Conservation (phyloP, 352 stramenopile species). For the Pythium inflatum region DNA sequence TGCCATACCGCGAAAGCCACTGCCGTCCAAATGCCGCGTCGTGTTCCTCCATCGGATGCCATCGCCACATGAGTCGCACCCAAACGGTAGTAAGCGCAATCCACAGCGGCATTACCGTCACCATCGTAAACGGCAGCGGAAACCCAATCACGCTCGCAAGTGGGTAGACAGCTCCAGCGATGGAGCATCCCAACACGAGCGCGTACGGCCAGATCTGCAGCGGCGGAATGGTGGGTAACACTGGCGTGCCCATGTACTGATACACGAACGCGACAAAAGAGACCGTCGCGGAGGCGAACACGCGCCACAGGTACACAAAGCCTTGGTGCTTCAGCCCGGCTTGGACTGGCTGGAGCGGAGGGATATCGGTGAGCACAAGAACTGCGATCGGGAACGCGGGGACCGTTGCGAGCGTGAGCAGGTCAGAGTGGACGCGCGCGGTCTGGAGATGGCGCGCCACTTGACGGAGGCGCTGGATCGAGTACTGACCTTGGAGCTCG, state of each 20-base stretch:
- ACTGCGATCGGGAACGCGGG: neutral
- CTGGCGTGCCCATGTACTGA: too few relatives aligned
- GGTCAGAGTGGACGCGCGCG: too few relatives aligned
- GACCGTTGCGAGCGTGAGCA: neutral
- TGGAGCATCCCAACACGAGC: too few relatives aligned
- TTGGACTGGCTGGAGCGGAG: neutral
- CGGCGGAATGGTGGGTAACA: too few relatives aligned
- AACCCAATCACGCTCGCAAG: conserved; percentile 8
- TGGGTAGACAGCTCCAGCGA: too few relatives aligned
- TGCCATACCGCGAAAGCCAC: conserved; percentile 22
- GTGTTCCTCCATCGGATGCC: neutral
- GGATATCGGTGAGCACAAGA: conserved; percentile 3
- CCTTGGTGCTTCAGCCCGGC: neutral
- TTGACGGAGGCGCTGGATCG: neutral
- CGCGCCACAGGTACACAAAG: conserved; percentile 2
- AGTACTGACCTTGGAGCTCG: conserved; percentile 1
- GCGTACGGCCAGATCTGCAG: too few relatives aligned
- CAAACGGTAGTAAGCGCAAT: conserved; percentile 17
- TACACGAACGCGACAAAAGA: neutral
- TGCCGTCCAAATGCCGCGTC: neutral
- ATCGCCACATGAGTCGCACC: conserved; percentile 3
- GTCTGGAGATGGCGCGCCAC: neutral
- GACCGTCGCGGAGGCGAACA: neutral
- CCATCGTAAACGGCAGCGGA: conserved; percentile 19
- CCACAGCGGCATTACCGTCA: conserved; percentile 29